These are phyloP conservation scores for Hymenoscyphus fructigenus DNA, from an alignment of 2,329 filamentous ascomycete species.

Conservation along the genomic window DNA sequence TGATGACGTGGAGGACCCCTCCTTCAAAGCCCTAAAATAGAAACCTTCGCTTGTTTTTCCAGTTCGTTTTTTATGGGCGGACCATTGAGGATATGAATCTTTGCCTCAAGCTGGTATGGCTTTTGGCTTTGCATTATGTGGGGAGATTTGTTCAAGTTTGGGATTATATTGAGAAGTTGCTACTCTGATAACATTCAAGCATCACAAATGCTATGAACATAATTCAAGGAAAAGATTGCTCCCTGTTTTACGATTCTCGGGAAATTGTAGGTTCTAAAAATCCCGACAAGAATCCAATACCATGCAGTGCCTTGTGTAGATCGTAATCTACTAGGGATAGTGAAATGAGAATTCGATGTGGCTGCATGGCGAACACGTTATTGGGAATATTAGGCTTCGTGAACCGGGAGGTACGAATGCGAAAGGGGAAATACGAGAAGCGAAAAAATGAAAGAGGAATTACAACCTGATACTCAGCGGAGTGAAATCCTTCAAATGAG, in stretches of 20 bases:
- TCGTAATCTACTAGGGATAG: not conserved
- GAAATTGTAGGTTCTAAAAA: no score
- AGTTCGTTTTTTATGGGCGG: not conserved
- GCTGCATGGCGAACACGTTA: not conserved
- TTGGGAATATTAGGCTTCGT: not conserved
- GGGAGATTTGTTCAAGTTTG: not conserved
- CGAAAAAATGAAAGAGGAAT: no score
- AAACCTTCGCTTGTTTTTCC: not conserved
- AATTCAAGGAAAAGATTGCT: not conserved
- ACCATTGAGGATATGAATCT: not conserved
- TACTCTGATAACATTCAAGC: not conserved
- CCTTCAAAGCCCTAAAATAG: not conserved
- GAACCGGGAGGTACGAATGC: not conserved
- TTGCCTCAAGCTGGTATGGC: not conserved
- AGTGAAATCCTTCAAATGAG: no score
- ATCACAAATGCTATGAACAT: not conserved
- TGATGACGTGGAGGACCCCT: no score
- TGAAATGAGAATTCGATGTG: not conserved
- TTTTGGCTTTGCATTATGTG: not conserved
- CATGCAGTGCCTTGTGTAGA: not conserved
- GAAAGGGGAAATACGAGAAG: no score
- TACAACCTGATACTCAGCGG: no score
- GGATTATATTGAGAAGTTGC: not conserved
- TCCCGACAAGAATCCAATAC: no score
- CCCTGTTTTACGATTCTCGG: no score